Base-by-base conservation (phyloP, 2,329 filamentous ascomycete species). In the Ceratocystis ficicola region DNA sequence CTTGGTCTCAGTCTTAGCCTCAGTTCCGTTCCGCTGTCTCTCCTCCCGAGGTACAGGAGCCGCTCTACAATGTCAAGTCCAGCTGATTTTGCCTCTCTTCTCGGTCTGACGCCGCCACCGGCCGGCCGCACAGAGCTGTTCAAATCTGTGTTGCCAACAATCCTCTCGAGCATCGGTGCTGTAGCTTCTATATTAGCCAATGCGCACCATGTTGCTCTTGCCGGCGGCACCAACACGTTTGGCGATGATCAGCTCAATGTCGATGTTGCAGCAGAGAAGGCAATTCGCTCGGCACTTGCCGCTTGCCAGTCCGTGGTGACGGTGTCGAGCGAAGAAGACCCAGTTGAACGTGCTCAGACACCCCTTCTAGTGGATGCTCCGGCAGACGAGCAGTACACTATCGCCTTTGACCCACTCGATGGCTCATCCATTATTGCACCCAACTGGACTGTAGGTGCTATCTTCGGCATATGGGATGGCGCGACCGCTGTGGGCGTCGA, bases 371-470 rank as follows among this genome's bases (percentile, higher is more conserved):
- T 8, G 5, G 28, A 10, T 25, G 20, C 2, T 5, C 25, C 8
- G 25, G 5, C 62, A 8, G 10, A 65, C 1, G 80, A 84, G 69
- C 71, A 74, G 32, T 86, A 86, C 73, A 80, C 83, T 0, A 73
- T 85, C 7, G 83, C 82, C 0, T 86, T 86, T 69, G 84, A 86
- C 69, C 84, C 84, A 0, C 77, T 86, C 0, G 84, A 86, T 69
- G 84, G 84, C 10, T 83, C 80, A 72, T 85, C 81, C 68, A 83
- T 84, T 70, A 82, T 84, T 55, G 79, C 76, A 0, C 76, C 81
- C 1, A 83, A 83, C 70, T 84, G 81, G 81, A 77, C 79, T 0
- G 81, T 84, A 7, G 81, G 81, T 25, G 79, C 82, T 60, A 86
- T 86, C 68, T 73, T 85, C 17, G 83, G 83, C 6, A 73, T 86